Conservation (phyloP, 345 rosid genomes). For the Salix udensis region DNA sequence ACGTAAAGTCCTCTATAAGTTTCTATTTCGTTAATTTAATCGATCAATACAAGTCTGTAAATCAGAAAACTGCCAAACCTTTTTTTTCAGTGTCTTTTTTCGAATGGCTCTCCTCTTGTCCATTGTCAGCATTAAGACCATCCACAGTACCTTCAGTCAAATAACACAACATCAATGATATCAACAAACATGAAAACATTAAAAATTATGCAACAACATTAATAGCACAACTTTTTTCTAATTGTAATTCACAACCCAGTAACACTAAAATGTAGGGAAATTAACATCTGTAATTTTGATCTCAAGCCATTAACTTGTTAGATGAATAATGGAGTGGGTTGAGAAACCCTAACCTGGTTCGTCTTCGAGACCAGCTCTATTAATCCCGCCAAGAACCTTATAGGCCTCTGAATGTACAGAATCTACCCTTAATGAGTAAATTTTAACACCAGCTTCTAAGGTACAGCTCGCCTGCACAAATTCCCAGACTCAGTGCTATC, state of each 20-base stretch:
- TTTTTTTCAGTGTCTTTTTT: constrained; percentile 70
- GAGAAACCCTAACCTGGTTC: constrained; percentile 54
- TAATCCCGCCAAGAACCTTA: constrained; percentile 93
- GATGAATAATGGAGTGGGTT: background rate
- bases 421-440: constrained; percentile 86
- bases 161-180: constrained; percentile 17
- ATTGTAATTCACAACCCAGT: too few species aligned
- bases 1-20: constrained; percentile 28
- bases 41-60: background rate
- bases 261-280: too few species aligned
- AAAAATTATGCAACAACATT: background rate
- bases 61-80: constrained; percentile 39
- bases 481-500: background rate
- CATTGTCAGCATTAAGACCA: constrained; percentile 40
- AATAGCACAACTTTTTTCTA: background rate
- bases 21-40: constrained; percentile 3
- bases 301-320: too few species aligned
- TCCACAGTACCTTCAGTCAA: constrained; percentile 39
- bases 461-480: constrained; percentile 82
- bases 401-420: constrained; percentile 92
- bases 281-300: too few species aligned
- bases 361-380: constrained; percentile 65
- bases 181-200: background rate
- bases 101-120: constrained; percentile 43
- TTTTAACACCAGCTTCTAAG: constrained; percentile 94